Evolutionary conservation across 2,329 filamentous ascomycete species (phyloP).

Genomic region (Metarhizium guizhouense): DNA sequence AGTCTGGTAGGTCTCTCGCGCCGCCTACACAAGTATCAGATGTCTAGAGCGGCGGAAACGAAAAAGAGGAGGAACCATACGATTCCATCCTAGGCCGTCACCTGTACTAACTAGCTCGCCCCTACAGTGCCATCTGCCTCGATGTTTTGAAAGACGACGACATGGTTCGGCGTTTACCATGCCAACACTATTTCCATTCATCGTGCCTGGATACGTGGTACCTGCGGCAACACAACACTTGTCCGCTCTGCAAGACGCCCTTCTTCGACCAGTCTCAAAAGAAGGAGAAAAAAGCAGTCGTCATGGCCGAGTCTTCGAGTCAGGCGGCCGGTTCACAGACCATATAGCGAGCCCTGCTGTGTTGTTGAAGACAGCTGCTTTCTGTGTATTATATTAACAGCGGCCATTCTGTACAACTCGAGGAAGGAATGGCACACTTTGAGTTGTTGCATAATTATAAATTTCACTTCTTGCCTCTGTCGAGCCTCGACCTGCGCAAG

Average conservation of each 20-base stretch:
- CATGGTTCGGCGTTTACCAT: neutral
- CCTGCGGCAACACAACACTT: neutral
- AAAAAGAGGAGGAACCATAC: neutral
- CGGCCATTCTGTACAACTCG: too few relatives aligned
- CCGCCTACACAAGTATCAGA: too few relatives aligned
- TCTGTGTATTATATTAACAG: neutral
- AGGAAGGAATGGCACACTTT: too few relatives aligned
- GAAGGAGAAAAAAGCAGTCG: neutral
- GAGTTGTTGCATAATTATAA: too few relatives aligned
- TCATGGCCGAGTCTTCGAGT: neutral
- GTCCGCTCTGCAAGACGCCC: neutral
- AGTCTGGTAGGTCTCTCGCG: neutral
- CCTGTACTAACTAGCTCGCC: neutral
- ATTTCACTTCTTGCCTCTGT: too few relatives aligned
- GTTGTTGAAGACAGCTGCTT: neutral
- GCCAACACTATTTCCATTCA: neutral
- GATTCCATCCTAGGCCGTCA: neutral
- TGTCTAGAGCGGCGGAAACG: neutral
- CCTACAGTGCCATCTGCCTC: neutral
- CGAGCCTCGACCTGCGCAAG: too few relatives aligned
- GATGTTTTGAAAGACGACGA: neutral
- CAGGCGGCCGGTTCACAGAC: neutral
- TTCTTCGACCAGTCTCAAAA: neutral
- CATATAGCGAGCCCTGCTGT: neutral
- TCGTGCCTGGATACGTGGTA: neutral